phyloP scores from a whole-genome alignment of 345 rosid genomes.

The Lumnitzera racemosa region DNA sequence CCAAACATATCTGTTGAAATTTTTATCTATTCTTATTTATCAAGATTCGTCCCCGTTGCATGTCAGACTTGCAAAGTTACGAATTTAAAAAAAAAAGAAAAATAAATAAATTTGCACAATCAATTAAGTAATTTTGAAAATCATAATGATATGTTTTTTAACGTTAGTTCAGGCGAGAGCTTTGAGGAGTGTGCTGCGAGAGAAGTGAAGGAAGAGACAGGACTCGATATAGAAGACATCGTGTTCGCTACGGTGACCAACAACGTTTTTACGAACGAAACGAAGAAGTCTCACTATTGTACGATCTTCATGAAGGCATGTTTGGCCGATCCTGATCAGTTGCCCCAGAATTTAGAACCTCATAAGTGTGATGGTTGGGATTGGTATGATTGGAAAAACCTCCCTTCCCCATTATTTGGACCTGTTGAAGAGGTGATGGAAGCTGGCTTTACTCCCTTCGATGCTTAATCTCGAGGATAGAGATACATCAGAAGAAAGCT shows the following conservation, averaged over 20 bases:
- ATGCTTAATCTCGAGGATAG: too few species aligned
- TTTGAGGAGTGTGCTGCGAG: slow-evolving; percentile 79
- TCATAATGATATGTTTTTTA: neutral
- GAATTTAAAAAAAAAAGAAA: too few species aligned
- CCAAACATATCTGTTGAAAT: too few species aligned
- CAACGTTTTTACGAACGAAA: slow-evolving; percentile 42
- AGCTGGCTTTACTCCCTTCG: slow-evolving; percentile 60
- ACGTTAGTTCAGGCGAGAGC: slow-evolving; percentile 52
- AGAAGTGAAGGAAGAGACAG: slow-evolving; percentile 80
- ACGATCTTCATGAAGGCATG: slow-evolving; percentile 45
- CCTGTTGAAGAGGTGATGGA: slow-evolving; percentile 61
- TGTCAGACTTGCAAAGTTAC: too few species aligned
- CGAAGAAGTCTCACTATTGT: slow-evolving; percentile 66
- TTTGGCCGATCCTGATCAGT: slow-evolving; percentile 34
- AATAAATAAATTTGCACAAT: too few species aligned
- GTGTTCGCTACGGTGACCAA: slow-evolving; percentile 61
- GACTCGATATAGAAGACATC: slow-evolving; percentile 35
- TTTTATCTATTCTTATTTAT: too few species aligned
- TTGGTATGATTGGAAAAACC: slow-evolving; percentile 68
- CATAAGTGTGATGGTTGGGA: slow-evolving; percentile 74
- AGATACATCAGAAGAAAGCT: too few species aligned
- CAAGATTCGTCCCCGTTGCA: too few species aligned
- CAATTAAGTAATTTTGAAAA: too few species aligned
- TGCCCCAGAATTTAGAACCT: slow-evolving; percentile 55
- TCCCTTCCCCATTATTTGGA: slow-evolving; percentile 67